Evolutionary conservation across 1,284 basidiomycete species (phyloP).

Genomic region (Mycosarcoma mackinlayi): DNA sequence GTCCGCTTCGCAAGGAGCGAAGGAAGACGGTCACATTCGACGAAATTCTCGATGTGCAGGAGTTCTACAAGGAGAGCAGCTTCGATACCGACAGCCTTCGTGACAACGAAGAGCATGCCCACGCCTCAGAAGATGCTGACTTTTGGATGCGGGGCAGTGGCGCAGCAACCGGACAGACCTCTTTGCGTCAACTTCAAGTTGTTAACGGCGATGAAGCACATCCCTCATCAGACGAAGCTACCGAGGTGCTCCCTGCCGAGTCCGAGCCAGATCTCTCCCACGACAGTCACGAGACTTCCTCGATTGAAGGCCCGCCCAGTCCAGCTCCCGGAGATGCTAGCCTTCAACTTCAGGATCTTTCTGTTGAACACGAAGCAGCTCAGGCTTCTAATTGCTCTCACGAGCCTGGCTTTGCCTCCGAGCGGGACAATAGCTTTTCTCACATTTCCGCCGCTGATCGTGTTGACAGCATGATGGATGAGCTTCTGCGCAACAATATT

Average conservation of each 20-base stretch:
- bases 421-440: slow-evolving; percentile 44
- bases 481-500: slow-evolving; percentile 59
- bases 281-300: slow-evolving; percentile 52
- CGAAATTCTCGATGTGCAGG: slow-evolving; percentile 85
- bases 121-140: slow-evolving; percentile 21
- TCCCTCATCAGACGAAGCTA: slow-evolving; percentile 9
- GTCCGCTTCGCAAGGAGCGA: slow-evolving; percentile 34
- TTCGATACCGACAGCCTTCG: slow-evolving; percentile 53
- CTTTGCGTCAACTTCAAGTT: slow-evolving; percentile 30
- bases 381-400: slow-evolving; percentile 10
- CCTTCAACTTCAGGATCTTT: slow-evolving; percentile 25
- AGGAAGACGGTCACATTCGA: slow-evolving; percentile 83
- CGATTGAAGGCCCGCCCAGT: slow-evolving; percentile 51
- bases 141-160: slow-evolving; percentile 19
- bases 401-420: slow-evolving; percentile 18
- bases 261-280: slow-evolving; percentile 40
- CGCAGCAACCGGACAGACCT: not conserved
- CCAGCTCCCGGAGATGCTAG: slow-evolving; percentile 14
- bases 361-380: slow-evolving; percentile 26
- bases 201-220: slow-evolving; percentile 34
- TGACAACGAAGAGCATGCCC: slow-evolving; percentile 21
- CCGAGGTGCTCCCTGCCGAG: slow-evolving; percentile 25
- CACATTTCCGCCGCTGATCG: slow-evolving; percentile 55
- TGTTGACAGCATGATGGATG: slow-evolving; percentile 64
- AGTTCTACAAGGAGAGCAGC: slow-evolving; percentile 70